Conservation (phyloP, 768 basidiomycete species). For the Pisolithus marmoratus region DNA sequence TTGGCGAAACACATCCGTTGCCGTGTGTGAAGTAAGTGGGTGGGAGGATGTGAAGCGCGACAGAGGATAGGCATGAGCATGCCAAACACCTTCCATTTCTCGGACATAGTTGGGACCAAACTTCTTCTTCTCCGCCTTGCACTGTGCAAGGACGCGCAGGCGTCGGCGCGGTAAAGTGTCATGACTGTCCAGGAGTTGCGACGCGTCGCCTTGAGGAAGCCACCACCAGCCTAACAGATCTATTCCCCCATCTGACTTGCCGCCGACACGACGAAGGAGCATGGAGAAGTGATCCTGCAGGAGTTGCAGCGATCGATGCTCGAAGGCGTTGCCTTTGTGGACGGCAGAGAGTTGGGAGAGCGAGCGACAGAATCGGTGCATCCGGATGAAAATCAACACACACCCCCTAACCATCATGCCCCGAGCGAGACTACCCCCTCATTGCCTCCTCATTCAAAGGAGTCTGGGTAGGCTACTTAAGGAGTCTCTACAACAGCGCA, state of each 20-base stretch:
- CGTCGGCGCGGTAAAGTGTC: slow-evolving; percentile 28
- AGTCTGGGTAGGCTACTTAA: no score
- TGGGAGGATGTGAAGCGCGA: not conserved
- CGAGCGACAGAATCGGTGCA: not conserved
- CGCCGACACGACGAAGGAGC: slow-evolving; percentile 74
- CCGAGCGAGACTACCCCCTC: no score
- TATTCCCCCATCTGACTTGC: slow-evolving; percentile 85
- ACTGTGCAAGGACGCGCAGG: slow-evolving; percentile 78
- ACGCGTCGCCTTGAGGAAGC: slow-evolving; percentile 43
- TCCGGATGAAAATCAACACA: not conserved
- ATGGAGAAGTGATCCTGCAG: slow-evolving; percentile 69
- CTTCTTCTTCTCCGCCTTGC: slow-evolving; percentile 87
- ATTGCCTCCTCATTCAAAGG: no score
- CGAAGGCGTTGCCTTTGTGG: slow-evolving; percentile 70
- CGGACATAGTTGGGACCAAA: slow-evolving; percentile 74
- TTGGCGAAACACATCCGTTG: not conserved
- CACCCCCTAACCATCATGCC: no score
- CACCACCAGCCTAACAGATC: slow-evolving; percentile 94
- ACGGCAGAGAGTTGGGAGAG: slow-evolving; percentile 40
- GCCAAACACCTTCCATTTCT: slow-evolving; percentile 87
- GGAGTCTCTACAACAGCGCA: no score
- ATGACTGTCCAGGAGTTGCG: not conserved
- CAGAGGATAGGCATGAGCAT: slow-evolving; percentile 21
- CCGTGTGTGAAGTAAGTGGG: not conserved
- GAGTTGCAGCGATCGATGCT: slow-evolving; percentile 56